A percentile compares a stretch with the other conserved stretches of the same genome.
Conservation (phyloP, 2,329 filamentous ascomycete species). For the Sporothrix euskadiensis region DNA sequence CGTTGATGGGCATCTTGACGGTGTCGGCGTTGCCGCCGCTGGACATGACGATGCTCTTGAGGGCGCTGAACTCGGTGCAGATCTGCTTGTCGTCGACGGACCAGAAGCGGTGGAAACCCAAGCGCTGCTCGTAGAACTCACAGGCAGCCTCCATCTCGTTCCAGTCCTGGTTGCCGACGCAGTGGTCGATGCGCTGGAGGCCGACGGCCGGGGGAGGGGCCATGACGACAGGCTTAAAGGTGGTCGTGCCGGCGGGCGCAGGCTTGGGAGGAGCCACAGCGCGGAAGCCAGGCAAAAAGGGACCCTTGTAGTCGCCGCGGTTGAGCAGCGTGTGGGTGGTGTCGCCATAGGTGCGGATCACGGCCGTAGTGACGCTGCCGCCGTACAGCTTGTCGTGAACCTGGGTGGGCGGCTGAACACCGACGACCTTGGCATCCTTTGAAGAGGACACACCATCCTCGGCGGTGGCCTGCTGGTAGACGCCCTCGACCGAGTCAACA, state of each 20-base stretch:
- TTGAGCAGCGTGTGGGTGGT: conserved; percentile 91
- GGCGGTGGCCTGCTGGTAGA: conserved; percentile 72
- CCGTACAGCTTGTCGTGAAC: conserved; percentile 62
- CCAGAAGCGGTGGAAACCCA: conserved; percentile 97
- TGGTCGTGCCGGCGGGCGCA: conserved; percentile 25
- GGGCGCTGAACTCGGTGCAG: conserved; percentile 86
- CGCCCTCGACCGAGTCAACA: conserved; percentile 81
- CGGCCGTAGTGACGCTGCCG: conserved; percentile 71
- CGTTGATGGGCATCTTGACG: conserved; percentile 99
- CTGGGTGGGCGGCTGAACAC: conserved; percentile 62
- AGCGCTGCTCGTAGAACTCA: conserved; percentile 78
- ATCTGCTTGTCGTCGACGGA: conserved; percentile 91
- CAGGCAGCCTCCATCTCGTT: conserved; percentile 73
- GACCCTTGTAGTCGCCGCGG: conserved; percentile 66
- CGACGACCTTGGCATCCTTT: conserved; percentile 32
- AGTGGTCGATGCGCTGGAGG: conserved; percentile 85
- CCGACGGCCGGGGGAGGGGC: conserved; percentile 64
- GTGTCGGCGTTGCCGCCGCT: conserved; percentile 75
- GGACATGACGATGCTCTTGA: conserved; percentile 88
- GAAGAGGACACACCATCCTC: conserved; percentile 50
- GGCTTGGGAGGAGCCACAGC: conserved; percentile 46
- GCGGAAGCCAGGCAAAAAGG: conserved; percentile 82
- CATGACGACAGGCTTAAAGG: conserved; percentile 39
- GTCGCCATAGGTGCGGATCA: conserved; percentile 90
- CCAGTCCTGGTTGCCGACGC: conserved; percentile 97